A percentile compares a stretch with the other conserved stretches of the same genome.
Evolutionary conservation across 2,329 filamentous ascomycete species (phyloP).

Genomic region (Cryphonectria carpinicola): DNA sequence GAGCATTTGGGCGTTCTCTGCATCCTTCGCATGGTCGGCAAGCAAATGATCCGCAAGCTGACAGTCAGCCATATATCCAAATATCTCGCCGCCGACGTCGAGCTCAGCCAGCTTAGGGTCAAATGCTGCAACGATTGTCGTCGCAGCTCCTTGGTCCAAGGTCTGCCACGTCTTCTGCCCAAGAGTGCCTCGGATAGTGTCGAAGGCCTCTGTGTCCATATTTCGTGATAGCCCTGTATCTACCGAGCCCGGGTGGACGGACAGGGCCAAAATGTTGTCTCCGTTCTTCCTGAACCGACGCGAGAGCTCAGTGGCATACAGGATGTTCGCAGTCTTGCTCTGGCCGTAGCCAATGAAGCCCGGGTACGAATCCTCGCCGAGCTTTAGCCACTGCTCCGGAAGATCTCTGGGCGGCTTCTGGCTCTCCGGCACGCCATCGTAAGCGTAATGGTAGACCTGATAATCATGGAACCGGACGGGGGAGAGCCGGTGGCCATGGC

Average conservation of each 20-base stretch:
- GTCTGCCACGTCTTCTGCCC: slow-evolving; percentile 41
- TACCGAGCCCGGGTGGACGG: slow-evolving; percentile 26
- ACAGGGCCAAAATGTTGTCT: slow-evolving; percentile 20
- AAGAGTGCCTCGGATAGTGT: slow-evolving; percentile 35
- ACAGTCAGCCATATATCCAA: slow-evolving; percentile 22
- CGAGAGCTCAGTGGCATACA: slow-evolving; percentile 42
- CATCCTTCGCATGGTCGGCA: slow-evolving; percentile 21
- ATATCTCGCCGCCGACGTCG: slow-evolving; percentile 29
- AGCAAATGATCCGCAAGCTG: slow-evolving; percentile 20
- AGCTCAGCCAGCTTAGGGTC: slow-evolving; percentile 40
- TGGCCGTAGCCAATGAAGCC: slow-evolving; percentile 50
- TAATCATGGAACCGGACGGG: slow-evolving; percentile 48
- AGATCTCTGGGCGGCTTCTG: slow-evolving; percentile 28
- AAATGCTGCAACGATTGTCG: slow-evolving; percentile 47
- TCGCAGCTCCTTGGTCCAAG: slow-evolving; percentile 43
- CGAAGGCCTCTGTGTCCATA: slow-evolving; percentile 32
- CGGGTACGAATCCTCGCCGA: slow-evolving; percentile 32
- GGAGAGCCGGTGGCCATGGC: slow-evolving; percentile 43
- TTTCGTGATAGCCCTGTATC: slow-evolving; percentile 34
- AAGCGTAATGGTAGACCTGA: slow-evolving; percentile 43
- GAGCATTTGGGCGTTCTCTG: slow-evolving; percentile 20
- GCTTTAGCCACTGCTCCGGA: slow-evolving; percentile 17
- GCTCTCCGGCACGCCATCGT: slow-evolving; percentile 37
- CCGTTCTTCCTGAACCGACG: slow-evolving; percentile 38
- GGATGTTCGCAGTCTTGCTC: slow-evolving; percentile 52